Evolutionary conservation across 2,329 filamentous ascomycete genomes (phyloP), one percentile per base, ranked within the genome.

Genomic region (Bipolaris sorokiniana): DNA sequence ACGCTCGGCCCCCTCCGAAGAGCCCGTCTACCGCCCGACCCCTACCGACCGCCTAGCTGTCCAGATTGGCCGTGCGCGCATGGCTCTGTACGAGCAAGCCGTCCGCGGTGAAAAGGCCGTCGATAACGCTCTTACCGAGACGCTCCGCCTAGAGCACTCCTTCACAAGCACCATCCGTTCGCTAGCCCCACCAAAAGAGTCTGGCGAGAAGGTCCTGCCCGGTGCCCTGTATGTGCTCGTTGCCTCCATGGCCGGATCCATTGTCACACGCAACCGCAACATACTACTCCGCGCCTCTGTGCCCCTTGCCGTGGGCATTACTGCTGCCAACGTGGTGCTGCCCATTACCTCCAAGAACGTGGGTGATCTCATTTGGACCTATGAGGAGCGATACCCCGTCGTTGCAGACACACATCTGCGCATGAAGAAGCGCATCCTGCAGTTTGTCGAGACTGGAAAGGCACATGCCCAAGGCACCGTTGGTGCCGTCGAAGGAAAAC

Each of bases 281-380:
- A 84, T 98, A 62, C 76, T 97, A 61, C 81, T 99, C 51, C 88
- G 95, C 66, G 88, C 89, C 51, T 82, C 88, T 1, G 84, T 90
- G 1, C 95, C 95, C 10, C 78, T 94, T 48, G 88, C 88, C 18
- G 86, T 97, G 41, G 95, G 93, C 65, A 81, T 96, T 62, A 88
- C 88, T 54, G 90, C 92, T 54, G 92, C 91, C 57, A 95, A 92
- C 87, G 83, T 88, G 59, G 88, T 97, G 37, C 80, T 99, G 47
- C 95, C 95, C 42, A 83, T 95, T 63, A 99, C 95, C 40, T 96
- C 92, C 85, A 82, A 86, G 76, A 99, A 99, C 78, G 87, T 96
- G 26, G 88, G 89, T 41, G 88, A 94, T 73, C 81, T 98, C 73
- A 81, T 90, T 44, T 99, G 95, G 95, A 88, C 86, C 75, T 99